Conservation (phyloP, 805 yeast species). For the Limtongia smithiae region DNA sequence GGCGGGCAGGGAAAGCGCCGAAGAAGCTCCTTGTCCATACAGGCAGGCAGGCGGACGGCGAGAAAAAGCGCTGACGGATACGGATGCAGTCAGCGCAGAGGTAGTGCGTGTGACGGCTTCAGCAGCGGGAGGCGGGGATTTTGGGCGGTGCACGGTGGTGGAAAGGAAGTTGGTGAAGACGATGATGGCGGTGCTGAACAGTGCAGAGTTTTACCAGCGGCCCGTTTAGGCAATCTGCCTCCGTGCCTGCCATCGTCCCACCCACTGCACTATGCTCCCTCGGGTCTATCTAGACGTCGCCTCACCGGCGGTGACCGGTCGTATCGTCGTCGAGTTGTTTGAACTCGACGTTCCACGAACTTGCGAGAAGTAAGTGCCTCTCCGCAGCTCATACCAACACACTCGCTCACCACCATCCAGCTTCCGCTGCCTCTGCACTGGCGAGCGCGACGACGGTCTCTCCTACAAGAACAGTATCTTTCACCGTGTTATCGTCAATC, state of each 20-base stretch:
- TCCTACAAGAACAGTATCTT: constrained; percentile 64
- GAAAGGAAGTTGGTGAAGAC: no score
- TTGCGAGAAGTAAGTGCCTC: constrained; percentile 21
- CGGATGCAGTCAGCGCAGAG: not conserved
- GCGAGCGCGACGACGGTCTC: constrained; percentile 59
- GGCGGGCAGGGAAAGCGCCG: constrained; percentile 39
- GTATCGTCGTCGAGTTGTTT: constrained; percentile 21
- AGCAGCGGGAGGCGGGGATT: no score
- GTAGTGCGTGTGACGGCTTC: no score
- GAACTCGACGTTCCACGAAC: constrained; percentile 17
- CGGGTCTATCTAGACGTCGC: constrained; percentile 22
- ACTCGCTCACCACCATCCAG: constrained; percentile 2
- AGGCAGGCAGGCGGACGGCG: constrained; percentile 7
- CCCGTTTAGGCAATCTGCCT: no score
- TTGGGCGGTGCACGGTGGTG: no score
- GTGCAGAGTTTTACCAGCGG: no score
- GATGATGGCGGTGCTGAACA: no score
- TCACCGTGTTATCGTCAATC: constrained; percentile 63
- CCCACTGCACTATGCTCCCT: constrained; percentile 10
- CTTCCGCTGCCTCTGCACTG: constrained; percentile 71
- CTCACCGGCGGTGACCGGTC: constrained; percentile 16
- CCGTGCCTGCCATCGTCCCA: no score
- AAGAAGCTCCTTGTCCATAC: constrained; percentile 40
- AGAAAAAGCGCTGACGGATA: not conserved
- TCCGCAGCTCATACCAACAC: not conserved